phyloP scores from a whole-genome alignment of 257 asterid genomes.

The Agastache rugosa region DNA sequence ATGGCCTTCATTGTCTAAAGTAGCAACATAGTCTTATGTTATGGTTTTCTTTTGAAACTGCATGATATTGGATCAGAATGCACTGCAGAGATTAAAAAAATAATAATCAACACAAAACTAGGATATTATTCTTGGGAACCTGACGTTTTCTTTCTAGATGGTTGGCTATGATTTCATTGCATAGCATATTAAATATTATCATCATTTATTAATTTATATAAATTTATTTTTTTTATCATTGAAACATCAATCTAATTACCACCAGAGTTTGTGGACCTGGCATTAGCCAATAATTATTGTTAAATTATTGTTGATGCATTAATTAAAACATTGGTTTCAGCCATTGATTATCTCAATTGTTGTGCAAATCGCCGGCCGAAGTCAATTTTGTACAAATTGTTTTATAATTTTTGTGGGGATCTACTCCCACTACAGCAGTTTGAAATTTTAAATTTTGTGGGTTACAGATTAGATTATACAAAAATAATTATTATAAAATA shows the following conservation, averaged over 20 bases:
- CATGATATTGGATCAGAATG: slow-evolving; percentile 25
- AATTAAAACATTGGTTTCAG: slow-evolving; percentile 43
- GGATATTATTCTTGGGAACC: slow-evolving; percentile 21
- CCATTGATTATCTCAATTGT: slow-evolving; percentile 38
- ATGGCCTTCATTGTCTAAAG: slow-evolving; percentile 19
- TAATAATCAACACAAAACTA: neutral
- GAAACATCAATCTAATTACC: neutral
- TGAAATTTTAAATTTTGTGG: slow-evolving; percentile 43
- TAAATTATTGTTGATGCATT: slow-evolving; percentile 38
- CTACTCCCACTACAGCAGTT: slow-evolving; percentile 43
- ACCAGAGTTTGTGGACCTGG: slow-evolving; percentile 22
- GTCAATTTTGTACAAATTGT: slow-evolving; percentile 50
- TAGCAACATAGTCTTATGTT: neutral
- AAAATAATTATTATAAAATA: slow-evolving; percentile 29
- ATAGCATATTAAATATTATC: slow-evolving; percentile 7
- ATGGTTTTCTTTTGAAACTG: slow-evolving; percentile 25
- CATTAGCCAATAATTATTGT: slow-evolving; percentile 34
- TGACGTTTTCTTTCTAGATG: slow-evolving; percentile 6
- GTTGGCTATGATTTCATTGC: slow-evolving; percentile 38
- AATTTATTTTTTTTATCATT: neutral
- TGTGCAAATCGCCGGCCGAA: slow-evolving; percentile 51
- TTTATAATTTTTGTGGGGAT: slow-evolving; percentile 37
- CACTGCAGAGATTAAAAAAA: slow-evolving; percentile 10
- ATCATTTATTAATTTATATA: neutral
- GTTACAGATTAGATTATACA: slow-evolving; percentile 22